Percentiles rank a stretch among this genome's conserved stretches.
phyloP scores from a whole-genome alignment of 331 rosid species.

The Rhamnella rubrinervis region DNA sequence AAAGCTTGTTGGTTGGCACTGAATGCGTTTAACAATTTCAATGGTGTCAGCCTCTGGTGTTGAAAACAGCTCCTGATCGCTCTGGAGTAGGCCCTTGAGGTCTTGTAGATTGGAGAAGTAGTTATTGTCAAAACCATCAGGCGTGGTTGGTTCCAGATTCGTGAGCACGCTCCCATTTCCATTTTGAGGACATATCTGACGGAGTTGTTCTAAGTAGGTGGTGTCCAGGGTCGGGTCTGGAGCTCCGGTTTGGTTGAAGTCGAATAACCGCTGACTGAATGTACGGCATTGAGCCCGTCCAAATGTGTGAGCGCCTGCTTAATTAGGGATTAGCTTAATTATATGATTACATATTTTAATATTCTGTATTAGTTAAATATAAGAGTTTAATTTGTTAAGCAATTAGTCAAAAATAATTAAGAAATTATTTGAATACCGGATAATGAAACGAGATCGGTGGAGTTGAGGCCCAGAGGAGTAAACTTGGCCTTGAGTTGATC shows the following conservation, averaged over 20 bases:
- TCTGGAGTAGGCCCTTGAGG: slow-evolving; percentile 34
- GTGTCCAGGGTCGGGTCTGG: slow-evolving; percentile 29
- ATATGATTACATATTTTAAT: neutral
- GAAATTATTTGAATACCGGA: slow-evolving; percentile 21
- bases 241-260: slow-evolving; percentile 14
- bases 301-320: slow-evolving; percentile 41
- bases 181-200: slow-evolving; percentile 23
- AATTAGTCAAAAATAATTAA: neutral
- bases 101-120: slow-evolving; percentile 37
- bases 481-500: slow-evolving; percentile 3
- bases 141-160: slow-evolving; percentile 29
- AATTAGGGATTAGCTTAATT: neutral
- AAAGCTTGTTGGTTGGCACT: slow-evolving; percentile 27
- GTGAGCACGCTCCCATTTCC: neutral
- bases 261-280: slow-evolving; percentile 17
- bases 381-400: neutral
- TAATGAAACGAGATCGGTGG: slow-evolving; percentile 37
- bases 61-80: slow-evolving; percentile 36
- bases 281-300: slow-evolving; percentile 25
- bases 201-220: slow-evolving; percentile 16
- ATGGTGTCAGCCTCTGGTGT: slow-evolving; percentile 26
- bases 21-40: slow-evolving; percentile 29
- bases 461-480: slow-evolving; percentile 20
- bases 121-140: slow-evolving; percentile 30
- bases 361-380: neutral